Conservation (phyloP, 305 asterid species). For the Plantago rigida region DNA sequence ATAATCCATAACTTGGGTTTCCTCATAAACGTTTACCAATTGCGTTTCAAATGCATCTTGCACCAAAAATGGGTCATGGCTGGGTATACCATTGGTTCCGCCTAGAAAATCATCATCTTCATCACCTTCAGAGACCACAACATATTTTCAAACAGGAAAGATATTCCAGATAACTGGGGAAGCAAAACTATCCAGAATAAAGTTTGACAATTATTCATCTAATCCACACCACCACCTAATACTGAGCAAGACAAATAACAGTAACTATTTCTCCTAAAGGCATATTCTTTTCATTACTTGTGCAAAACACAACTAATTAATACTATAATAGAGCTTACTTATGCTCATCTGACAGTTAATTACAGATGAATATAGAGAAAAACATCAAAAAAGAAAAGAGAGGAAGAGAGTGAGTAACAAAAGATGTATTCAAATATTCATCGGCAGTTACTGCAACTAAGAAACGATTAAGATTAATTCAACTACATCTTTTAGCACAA, state of each 20-base stretch:
- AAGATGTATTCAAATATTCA: too few species aligned
- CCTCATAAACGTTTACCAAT: slow-evolving; percentile 37
- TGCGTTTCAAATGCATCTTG: slow-evolving; percentile 62
- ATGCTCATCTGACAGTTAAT: too few species aligned
- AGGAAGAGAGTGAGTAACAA: too few species aligned
- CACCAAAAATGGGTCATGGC: slow-evolving; percentile 38
- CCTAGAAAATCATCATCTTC: slow-evolving; percentile 29
- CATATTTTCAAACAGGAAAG: slow-evolving; percentile 15
- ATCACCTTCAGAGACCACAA: slow-evolving; percentile 31
- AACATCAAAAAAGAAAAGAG: too few species aligned
- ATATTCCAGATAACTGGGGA: neutral
- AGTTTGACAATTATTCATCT: neutral
- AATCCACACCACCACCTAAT: neutral
- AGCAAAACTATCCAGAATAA: slow-evolving; percentile 1
- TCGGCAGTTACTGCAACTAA: too few species aligned
- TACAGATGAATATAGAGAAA: too few species aligned
- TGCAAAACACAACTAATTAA: too few species aligned
- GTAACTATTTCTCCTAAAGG: neutral
- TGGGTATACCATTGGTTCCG: slow-evolving; percentile 30
- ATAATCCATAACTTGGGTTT: slow-evolving; percentile 42
- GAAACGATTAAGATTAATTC: too few species aligned
- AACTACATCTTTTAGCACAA: too few species aligned
- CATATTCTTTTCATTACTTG: too few species aligned
- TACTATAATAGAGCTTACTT: too few species aligned
- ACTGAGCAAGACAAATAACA: neutral